Evolutionary conservation across 352 stramenopile species (phyloP).

Genomic region (Globisporangium cystogenes): DNA sequence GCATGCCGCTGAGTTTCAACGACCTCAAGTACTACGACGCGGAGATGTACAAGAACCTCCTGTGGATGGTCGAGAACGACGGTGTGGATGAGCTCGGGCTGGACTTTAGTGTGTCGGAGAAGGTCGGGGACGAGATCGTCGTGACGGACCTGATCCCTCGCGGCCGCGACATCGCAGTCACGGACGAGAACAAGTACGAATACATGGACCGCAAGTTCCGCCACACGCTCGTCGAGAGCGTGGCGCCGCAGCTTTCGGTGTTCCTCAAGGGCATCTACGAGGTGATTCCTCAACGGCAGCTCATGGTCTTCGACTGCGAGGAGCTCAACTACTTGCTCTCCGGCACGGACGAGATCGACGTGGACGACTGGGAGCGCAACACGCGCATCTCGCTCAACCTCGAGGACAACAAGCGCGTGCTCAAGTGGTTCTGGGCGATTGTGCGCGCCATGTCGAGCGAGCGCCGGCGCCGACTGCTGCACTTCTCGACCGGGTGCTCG

Average conservation of each 20-base stretch:
- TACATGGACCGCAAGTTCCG: slow-evolving; percentile 87
- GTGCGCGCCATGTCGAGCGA: slow-evolving; percentile 84
- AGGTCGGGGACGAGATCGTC: slow-evolving; percentile 10
- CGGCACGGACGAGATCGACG: slow-evolving; percentile 84
- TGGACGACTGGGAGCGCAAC: slow-evolving; percentile 91
- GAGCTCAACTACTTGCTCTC: slow-evolving; percentile 97
- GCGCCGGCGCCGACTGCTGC: slow-evolving; percentile 62
- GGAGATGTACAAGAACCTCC: slow-evolving; percentile 39
- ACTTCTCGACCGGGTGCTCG: slow-evolving; percentile 78
- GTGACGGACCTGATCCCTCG: slow-evolving; percentile 34
- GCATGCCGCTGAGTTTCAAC: slow-evolving; percentile 89
- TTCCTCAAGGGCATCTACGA: slow-evolving; percentile 93
- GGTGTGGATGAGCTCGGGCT: slow-evolving; percentile 29
- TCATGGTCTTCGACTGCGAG: slow-evolving; percentile 96
- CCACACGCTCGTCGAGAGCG: slow-evolving; percentile 88
- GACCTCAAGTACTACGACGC: slow-evolving; percentile 41
- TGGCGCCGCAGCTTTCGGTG: slow-evolving; percentile 61
- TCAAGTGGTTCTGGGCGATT: slow-evolving; percentile 45
- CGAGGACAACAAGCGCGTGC: slow-evolving; percentile 18
- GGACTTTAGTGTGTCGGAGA: slow-evolving; percentile 30
- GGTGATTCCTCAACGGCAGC: slow-evolving; percentile 78
- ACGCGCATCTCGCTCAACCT: slow-evolving; percentile 40
- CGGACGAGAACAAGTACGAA: slow-evolving; percentile 88
- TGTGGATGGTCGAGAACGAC: slow-evolving; percentile 39
- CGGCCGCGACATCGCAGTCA: slow-evolving; percentile 65